Evolutionary conservation across 352 stramenopile species (phyloP), one percentile per base, ranked within the genome.

Genomic region (Halophytophthora polymorphica): DNA sequence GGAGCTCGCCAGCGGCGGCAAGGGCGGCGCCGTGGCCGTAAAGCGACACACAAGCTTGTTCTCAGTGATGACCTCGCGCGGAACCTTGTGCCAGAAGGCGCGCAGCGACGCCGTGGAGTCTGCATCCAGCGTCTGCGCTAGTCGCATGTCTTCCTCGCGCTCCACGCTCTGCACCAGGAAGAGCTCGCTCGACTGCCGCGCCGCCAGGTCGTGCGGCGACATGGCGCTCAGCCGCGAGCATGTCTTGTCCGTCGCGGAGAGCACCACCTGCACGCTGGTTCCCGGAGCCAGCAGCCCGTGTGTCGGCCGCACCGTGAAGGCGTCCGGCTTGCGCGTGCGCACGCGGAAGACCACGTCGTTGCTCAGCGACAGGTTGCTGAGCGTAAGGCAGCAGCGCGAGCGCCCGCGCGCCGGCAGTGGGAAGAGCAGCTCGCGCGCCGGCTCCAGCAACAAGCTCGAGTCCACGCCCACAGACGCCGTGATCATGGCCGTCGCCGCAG

Each of bases 371-470:
- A 90, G 66, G 56, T 90, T 93, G 43, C 59, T 73, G n/a, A 92
- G 71, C 55, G 57, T 68, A 35, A 88, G 49, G 35, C n/a, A 51
- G 34, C 55, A 66, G 25, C 55, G 48, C n/a, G 58, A 45, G 10
- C 53, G 58, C 17, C 53, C 50, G 22, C 23, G 42, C n/a, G 43
- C 45, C 2, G 55, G 53, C 15, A 71, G 33, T 18, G 56, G 34
- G 50, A 91, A 88, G 15, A 63, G 50, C 40, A 91, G 66, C 51
- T 77, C 68, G 39, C 68, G 64, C 40, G 79, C 73, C 4, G 83
- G 83, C 54, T 88, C 79, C 25, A 93, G 55, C 58, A 93, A 51
- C 40, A 93, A 54, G 49, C 71, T 90, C 46, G 79, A 93, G 69
- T 75, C 85, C 21, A 78, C 67, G 45, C 66, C 71, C 29, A 93